Evolutionary conservation across 257 asterid genomes (phyloP).

Genomic region (Echium plantagineum): DNA sequence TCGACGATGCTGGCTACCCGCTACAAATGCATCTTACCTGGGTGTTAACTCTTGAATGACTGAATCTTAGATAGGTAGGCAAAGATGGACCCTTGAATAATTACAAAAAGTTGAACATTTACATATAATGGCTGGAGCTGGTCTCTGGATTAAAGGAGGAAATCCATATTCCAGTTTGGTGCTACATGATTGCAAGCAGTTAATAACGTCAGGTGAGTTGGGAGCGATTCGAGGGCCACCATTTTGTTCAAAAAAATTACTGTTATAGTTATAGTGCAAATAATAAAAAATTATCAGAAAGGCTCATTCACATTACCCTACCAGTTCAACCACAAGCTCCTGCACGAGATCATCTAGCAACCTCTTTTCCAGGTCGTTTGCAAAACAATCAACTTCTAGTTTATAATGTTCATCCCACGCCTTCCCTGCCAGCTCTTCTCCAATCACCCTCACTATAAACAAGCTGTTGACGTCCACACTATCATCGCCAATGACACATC

Average conservation of each 20-base stretch:
- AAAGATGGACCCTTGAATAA: too few species aligned
- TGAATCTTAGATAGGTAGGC: too few species aligned
- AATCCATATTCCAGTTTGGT: too few species aligned
- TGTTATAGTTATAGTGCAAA: not conserved
- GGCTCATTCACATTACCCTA: conserved; percentile 30
- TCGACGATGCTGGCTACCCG: too few species aligned
- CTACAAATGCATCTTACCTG: too few species aligned
- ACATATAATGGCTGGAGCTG: too few species aligned
- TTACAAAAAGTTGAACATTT: too few species aligned
- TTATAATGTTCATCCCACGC: conserved; percentile 49
- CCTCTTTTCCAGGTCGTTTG: conserved; percentile 51
- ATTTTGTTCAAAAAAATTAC: not conserved
- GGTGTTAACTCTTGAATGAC: too few species aligned
- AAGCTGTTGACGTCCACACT: conserved; percentile 38
- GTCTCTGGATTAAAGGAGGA: too few species aligned
- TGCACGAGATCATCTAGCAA: conserved; percentile 62
- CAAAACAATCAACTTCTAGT: conserved; percentile 44
- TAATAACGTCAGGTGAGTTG: too few species aligned
- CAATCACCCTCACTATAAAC: conserved; percentile 55
- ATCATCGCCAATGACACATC: conserved; percentile 20
- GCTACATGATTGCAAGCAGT: too few species aligned
- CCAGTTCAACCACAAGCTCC: conserved; percentile 53
- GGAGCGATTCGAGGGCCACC: not conserved
- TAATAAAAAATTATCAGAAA: not conserved
- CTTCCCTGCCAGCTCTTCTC: conserved; percentile 57